These are phyloP conservation scores for Trypanosomatidae sp. DNA, from an alignment of 208 protist species.

Conservation along the genomic window DNA sequence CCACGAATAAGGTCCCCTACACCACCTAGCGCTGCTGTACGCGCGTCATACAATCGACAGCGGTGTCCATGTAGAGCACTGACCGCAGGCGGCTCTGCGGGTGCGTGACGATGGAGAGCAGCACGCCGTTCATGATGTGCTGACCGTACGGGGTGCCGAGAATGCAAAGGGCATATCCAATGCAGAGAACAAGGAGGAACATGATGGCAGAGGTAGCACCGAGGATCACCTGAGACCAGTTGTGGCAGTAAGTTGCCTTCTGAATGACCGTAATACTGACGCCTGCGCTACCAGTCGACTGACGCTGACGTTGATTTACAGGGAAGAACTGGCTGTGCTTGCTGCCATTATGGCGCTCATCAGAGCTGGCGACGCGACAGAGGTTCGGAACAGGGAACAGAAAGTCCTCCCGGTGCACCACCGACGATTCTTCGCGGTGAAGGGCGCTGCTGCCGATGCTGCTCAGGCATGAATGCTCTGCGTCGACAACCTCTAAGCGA, in stretches of 20 bases:
- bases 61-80: conserved; percentile 31
- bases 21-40: conserved; percentile 35
- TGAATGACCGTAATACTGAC: not conserved
- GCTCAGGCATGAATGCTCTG: not conserved
- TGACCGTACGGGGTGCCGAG: conserved; percentile 58
- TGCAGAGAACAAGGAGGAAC: conserved; percentile 39
- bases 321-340: not conserved
- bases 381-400: not conserved
- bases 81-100: conserved; percentile 38
- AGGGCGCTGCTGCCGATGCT: not conserved
- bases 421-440: conserved; percentile 1
- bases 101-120: conserved; percentile 71
- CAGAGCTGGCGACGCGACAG: not conserved
- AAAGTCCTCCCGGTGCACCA: not conserved
- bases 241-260: conserved; percentile 17
- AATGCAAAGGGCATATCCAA: conserved; percentile 43
- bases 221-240: conserved; percentile 52
- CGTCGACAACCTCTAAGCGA: not conserved
- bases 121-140: conserved; percentile 48
- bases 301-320: not conserved
- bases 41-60: conserved; percentile 40
- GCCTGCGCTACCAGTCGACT: too few relatives aligned
- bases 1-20: conserved; percentile 51
- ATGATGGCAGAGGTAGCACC: conserved; percentile 55
- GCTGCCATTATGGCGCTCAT: not conserved